A percentile compares a stretch with the other conserved stretches of the same genome.
These are phyloP conservation scores for Phytophthora syringae DNA, from an alignment of 352 stramenopile species.

Conservation along the genomic window DNA sequence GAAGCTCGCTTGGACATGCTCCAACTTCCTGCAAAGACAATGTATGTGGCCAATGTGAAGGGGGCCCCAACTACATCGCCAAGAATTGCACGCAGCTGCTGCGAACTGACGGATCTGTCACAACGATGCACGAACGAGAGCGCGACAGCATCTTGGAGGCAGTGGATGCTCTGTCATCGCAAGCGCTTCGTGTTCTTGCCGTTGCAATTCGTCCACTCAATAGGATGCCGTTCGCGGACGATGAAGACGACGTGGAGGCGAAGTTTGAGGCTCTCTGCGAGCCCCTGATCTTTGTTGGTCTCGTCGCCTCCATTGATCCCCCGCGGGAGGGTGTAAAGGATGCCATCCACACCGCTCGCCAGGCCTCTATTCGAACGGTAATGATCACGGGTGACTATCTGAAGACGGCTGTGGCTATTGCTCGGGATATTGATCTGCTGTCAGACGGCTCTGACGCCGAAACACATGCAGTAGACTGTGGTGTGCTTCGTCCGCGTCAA, in stretches of 20 bases:
- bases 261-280: slow-evolving; percentile 72
- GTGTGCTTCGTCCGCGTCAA: slow-evolving; percentile 51
- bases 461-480: slow-evolving; percentile 73
- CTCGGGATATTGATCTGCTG: slow-evolving; percentile 91
- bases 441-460: slow-evolving; percentile 45
- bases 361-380: slow-evolving; percentile 68
- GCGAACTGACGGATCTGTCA: slow-evolving; percentile 51
- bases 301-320: slow-evolving; percentile 93
- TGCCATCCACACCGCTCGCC: slow-evolving; percentile 59
- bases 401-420: slow-evolving; percentile 95
- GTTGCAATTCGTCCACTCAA: slow-evolving; percentile 81
- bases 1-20: slow-evolving; percentile 46
- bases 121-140: slow-evolving; percentile 44
- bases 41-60: slow-evolving; percentile 67
- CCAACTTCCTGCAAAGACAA: slow-evolving; percentile 46
- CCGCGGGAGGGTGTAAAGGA: slow-evolving; percentile 63
- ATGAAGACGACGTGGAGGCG: slow-evolving; percentile 59
- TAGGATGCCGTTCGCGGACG: slow-evolving; percentile 46
- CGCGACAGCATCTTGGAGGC: slow-evolving; percentile 50
- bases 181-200: slow-evolving; percentile 88
- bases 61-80: slow-evolving; percentile 72
- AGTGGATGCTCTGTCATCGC: slow-evolving; percentile 64
- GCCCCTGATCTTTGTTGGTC: slow-evolving; percentile 90
- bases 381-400: slow-evolving; percentile 97
- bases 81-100: slow-evolving; percentile 64